Base-by-base conservation (phyloP, 164 flowering plant species). In the Magnolia officinalis region DNA sequence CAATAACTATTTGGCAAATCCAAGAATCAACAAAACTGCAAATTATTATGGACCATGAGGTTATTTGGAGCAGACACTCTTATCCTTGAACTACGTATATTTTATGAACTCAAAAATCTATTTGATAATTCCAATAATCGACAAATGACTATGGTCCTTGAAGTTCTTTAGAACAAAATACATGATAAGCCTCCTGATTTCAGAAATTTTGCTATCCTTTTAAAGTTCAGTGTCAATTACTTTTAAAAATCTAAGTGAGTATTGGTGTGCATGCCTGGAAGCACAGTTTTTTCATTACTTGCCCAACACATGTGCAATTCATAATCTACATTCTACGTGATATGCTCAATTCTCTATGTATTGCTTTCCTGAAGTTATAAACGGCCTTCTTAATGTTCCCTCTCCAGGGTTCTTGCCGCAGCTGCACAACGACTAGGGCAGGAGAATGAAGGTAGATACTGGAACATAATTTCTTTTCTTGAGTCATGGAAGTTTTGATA, bases 321-420 rank as follows among this genome's bases (percentile, higher is more conserved):
- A 8, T 55, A 2, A 7, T 55, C 16, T 55, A 10, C 61, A 2
- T 55, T 55, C 16, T 55, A 10, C 19, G 9, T 55, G 61, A 10
- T 13, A 9, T 55, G 61, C 11, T 3, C 45, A 37, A 0, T 58
- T 58, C 19, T 19, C 14, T 64, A 6, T 19, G n/a, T 68, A 16
- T 18, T 37, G 50, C 71, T 31, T 18, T 50, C 18, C 52, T 49
- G 14, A n/a, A 70, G 5, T 50, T 70, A 26, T 70, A n/a, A 70
- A 6, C 11, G 8, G n/a, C 49, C 9, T 20, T 68, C 71, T 31
- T 45, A 14, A 52, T 45, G 23, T 52, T 55, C 16, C 18, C 4
- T 4, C 21, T 86, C 82, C 82, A 93, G 99, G 89, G 99, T 93
- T 82, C 93, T 92, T 79, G 97, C 90, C 76, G 98, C 98, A 49